Percentiles rank a stretch among this genome's conserved stretches.
Evolutionary conservation across 2,329 filamentous ascomycete species (phyloP).

Genomic region (Sporothrix luriei): DNA sequence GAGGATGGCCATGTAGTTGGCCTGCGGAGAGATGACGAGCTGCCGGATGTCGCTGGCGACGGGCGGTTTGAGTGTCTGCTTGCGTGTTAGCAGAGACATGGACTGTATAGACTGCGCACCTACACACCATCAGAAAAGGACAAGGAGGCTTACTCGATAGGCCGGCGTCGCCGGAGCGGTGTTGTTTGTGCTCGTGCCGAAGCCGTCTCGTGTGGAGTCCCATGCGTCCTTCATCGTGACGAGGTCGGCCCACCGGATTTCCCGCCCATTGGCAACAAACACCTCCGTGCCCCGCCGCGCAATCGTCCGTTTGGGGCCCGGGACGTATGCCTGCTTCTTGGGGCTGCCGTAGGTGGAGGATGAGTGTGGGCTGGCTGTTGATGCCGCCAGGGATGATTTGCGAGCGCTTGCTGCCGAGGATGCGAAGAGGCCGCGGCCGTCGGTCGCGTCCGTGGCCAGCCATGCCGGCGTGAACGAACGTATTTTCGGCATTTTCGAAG

Average conservation of each 20-base stretch:
- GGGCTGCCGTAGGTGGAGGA: conserved; percentile 36
- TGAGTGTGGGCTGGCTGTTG: conserved; percentile 37
- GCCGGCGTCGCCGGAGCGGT: conserved; percentile 41
- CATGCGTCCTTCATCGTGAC: conserved; percentile 71
- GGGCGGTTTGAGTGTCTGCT: conserved; percentile 72
- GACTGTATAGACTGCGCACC: not conserved
- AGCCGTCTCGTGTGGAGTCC: conserved; percentile 46
- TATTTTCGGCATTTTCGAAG: conserved; percentile 73
- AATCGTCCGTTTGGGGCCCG: conserved; percentile 66
- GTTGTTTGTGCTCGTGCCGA: conserved; percentile 33
- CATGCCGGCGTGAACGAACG: conserved; percentile 83
- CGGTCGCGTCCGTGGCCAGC: conserved; percentile 71
- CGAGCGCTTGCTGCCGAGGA: conserved; percentile 46
- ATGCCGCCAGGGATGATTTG: conserved; percentile 42
- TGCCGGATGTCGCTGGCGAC: conserved; percentile 83
- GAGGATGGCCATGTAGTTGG: conserved; percentile 79
- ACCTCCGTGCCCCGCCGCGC: conserved; percentile 82
- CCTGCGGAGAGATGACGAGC: conserved; percentile 79
- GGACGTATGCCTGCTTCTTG: conserved; percentile 47
- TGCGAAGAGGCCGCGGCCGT: conserved; percentile 77
- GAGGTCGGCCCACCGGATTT: conserved; percentile 90
- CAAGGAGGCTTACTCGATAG: conserved; percentile 49
- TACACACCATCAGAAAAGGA: not conserved
- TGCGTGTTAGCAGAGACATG: not conserved
- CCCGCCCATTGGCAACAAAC: conserved; percentile 83